These are phyloP conservation scores for Aspergillus sp. DNA, from an alignment of 2,329 filamentous ascomycete genomes.

Conservation along the genomic window DNA sequence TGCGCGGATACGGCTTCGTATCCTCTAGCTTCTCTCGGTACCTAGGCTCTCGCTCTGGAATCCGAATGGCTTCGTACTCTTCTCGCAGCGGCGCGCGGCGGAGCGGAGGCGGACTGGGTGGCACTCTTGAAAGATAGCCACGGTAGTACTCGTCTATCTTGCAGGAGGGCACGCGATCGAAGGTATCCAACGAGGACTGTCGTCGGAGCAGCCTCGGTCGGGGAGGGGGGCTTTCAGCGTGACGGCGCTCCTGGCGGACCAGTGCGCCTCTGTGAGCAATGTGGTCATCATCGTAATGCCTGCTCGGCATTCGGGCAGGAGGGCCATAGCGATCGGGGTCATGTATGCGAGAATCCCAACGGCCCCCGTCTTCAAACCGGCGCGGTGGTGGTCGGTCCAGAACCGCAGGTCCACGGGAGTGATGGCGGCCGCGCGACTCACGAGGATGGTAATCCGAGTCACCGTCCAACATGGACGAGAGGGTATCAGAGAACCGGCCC, in stretches of 20 bases:
- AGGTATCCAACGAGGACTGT: slow-evolving; percentile 88
- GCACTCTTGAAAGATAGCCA: slow-evolving; percentile 51
- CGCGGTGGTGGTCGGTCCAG: slow-evolving; percentile 37
- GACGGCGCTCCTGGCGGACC: slow-evolving; percentile 58
- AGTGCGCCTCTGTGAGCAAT: slow-evolving; percentile 52
- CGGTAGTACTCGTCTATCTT: slow-evolving; percentile 46
- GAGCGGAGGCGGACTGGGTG: slow-evolving; percentile 61
- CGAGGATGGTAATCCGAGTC: slow-evolving; percentile 43
- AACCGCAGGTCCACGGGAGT: slow-evolving; percentile 37
- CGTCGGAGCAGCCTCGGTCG: slow-evolving; percentile 72
- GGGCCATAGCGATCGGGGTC: slow-evolving; percentile 45
- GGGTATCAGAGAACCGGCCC: slow-evolving; percentile 40
- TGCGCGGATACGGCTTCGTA: slow-evolving; percentile 64
- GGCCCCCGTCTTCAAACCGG: slow-evolving; percentile 37
- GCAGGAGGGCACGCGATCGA: slow-evolving; percentile 70
- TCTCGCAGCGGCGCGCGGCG: slow-evolving; percentile 53
- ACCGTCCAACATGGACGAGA: slow-evolving; percentile 39
- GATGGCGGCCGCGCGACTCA: slow-evolving; percentile 44
- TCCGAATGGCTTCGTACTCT: slow-evolving; percentile 64
- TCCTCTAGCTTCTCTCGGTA: slow-evolving; percentile 31
- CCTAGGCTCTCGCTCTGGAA: slow-evolving; percentile 61
- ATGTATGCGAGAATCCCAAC: slow-evolving; percentile 42
- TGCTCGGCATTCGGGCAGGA: slow-evolving; percentile 39
- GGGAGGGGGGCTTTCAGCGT: slow-evolving; percentile 55
- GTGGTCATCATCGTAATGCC: slow-evolving; percentile 44